Evolutionary conservation across 768 basidiomycete species (phyloP).

Genomic region (Tricholoma matsutake): DNA sequence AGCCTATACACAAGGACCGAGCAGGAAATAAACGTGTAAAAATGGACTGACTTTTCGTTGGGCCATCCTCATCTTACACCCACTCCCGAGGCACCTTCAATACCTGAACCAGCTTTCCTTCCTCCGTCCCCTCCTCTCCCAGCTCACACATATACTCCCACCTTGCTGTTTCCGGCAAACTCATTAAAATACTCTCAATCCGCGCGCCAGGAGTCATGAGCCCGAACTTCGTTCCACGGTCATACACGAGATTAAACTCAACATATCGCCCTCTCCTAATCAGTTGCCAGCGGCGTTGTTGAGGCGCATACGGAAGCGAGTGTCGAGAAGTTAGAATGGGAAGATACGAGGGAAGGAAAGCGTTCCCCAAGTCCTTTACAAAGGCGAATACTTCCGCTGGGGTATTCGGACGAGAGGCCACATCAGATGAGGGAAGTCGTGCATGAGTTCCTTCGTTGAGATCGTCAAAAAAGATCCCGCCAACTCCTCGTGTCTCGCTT

Average conservation of each 20-base stretch:
- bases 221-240: conserved; percentile 87
- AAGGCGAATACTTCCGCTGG: conserved; percentile 76
- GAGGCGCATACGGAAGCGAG: conserved; percentile 53
- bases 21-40: not conserved
- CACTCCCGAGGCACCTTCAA: conserved; percentile 64
- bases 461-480: conserved; percentile 97
- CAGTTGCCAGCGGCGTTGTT: conserved; percentile 88
- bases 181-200: conserved; percentile 90
- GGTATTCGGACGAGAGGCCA: conserved; percentile 45
- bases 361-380: conserved; percentile 65
- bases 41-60: not conserved
- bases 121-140: conserved; percentile 62
- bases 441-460: conserved; percentile 64
- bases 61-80: conserved; percentile 30
- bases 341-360: conserved; percentile 88
- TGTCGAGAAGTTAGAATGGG: conserved; percentile 73
- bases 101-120: conserved; percentile 59
- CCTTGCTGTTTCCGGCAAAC: conserved; percentile 78
- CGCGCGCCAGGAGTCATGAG: conserved; percentile 80
- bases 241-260: conserved; percentile 89
- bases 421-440: conserved; percentile 47
- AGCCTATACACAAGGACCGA: not conserved
- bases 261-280: conserved; percentile 90
- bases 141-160: conserved; percentile 90
- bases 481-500: conserved; percentile 80